A percentile compares a stretch with the other conserved stretches of the same genome.
Evolutionary conservation across 305 asterid species (phyloP).

Genomic region (Fraxinus dipetala): DNA sequence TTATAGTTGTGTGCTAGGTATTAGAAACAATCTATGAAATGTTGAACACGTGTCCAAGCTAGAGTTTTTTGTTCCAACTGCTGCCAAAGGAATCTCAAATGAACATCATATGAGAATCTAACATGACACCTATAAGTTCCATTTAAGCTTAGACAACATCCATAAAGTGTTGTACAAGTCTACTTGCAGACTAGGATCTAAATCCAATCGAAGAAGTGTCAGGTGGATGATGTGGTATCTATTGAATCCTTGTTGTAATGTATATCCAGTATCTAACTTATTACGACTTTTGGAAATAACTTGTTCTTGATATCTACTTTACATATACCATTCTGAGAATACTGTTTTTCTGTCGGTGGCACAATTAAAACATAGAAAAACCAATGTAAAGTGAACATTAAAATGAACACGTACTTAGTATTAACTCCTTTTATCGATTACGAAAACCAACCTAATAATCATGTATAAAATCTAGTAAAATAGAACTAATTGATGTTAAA

Average conservation of each 20-base stretch:
- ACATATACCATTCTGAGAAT: not conserved
- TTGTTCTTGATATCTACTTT: not conserved
- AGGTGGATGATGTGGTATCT: not conserved
- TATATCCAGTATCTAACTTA: not conserved
- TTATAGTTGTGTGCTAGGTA: not conserved
- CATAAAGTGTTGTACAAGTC: not conserved
- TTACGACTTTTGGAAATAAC: not conserved
- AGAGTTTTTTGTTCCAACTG: not conserved
- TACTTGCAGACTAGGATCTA: not conserved
- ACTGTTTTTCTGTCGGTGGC: not conserved
- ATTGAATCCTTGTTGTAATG: not conserved
- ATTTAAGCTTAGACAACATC: not conserved
- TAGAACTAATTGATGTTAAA: not conserved
- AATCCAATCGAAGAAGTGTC: not conserved
- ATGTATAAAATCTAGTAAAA: not conserved
- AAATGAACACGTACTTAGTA: not conserved
- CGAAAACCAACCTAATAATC: not conserved
- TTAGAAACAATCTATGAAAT: not conserved
- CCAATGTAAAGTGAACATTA: not conserved
- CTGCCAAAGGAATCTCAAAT: not conserved
- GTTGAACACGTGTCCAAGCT: not conserved
- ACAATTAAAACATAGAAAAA: not conserved
- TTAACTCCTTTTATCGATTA: not conserved
- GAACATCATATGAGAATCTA: not conserved
- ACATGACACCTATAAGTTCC: not conserved